These are phyloP conservation scores for Cinnamomum chago DNA, from an alignment of 164 flowering plant genomes.

Conservation along the genomic window DNA sequence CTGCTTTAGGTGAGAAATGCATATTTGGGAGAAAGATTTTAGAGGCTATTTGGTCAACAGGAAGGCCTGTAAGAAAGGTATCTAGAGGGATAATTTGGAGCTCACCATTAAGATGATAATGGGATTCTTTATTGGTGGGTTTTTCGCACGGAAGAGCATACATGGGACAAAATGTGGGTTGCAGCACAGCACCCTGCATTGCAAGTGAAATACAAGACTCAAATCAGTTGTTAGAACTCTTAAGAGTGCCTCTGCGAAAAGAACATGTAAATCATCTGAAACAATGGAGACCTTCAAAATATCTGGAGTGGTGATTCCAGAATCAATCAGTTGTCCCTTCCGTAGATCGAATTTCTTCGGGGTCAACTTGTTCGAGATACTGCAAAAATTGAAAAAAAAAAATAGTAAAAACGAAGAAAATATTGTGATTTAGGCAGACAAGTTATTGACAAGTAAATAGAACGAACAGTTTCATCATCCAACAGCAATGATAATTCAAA, in stretches of 20 bases:
- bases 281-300: slow-evolving; percentile 61
- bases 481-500: too few relatives aligned
- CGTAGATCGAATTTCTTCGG: slow-evolving; percentile 95
- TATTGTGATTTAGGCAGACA: not conserved
- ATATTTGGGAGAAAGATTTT: too few relatives aligned
- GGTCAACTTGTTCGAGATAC: slow-evolving; percentile 94
- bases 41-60: too few relatives aligned
- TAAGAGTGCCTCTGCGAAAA: not conserved
- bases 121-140: too few relatives aligned
- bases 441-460: not conserved
- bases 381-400: slow-evolving; percentile 23
- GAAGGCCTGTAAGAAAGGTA: too few relatives aligned
- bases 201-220: not conserved
- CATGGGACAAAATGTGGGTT: slow-evolving; percentile 98
- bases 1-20: too few relatives aligned
- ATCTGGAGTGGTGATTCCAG: slow-evolving; percentile 90
- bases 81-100: too few relatives aligned
- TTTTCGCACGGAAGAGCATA: slow-evolving; percentile 65
- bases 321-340: slow-evolving; percentile 87
- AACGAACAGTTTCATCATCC: not conserved
- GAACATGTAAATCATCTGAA: not conserved
- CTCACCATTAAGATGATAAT: too few relatives aligned
- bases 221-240: not conserved
- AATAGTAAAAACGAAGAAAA: not conserved
- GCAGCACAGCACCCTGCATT: slow-evolving; percentile 84